Base-by-base conservation (phyloP, 2,329 filamentous ascomycete species). In the Claviceps monticola region DNA sequence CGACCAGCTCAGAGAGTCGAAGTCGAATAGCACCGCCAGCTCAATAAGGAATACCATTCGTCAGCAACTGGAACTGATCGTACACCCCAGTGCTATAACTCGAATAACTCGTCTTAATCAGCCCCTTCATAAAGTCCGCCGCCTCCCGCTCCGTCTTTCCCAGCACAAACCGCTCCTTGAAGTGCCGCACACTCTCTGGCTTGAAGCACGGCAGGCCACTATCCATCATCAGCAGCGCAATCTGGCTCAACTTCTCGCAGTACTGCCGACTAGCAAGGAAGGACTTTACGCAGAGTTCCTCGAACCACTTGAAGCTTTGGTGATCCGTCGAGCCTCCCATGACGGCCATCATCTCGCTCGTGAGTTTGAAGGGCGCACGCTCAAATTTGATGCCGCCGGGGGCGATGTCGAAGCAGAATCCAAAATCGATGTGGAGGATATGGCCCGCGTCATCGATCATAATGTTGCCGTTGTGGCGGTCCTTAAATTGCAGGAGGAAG, bases 401-500 rank as follows among this genome's bases (percentile, higher is more conserved):
- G 1, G 90, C 93, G 60, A 98, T 97, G 64, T 98, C 94, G 70
- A 99, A 98, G 71, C 91, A 97, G 78, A 98, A 99, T 9, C 93
- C 93, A 63, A 98, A 98, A 67, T 98, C 93, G 59, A 98, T 97
- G 72, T 98, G 93, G 51, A 98, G 79, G 62, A 98, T 95, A 69
- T 98, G 93, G 4, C 94, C 93, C 0, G 86, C 87, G 62, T 96
- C 91, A 66, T 98, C 91, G 56, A 98, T 83, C 94, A 98, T 98
- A 73, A 98, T 98, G 73, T 98, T 98, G 56, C 93, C 93, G 67
- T 98, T 98, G 72, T 98, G 93, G 3, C 93, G 84, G 66, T 99
- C 93, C 69, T 99, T 99, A 82, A 99, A 97, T 63, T 98, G 94
- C 39, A 98, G 74, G 14, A 98, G 75, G 71, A 95, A 98, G 0